phyloP scores from a whole-genome alignment of 768 basidiomycete genomes.

The Calocybe cyanea region DNA sequence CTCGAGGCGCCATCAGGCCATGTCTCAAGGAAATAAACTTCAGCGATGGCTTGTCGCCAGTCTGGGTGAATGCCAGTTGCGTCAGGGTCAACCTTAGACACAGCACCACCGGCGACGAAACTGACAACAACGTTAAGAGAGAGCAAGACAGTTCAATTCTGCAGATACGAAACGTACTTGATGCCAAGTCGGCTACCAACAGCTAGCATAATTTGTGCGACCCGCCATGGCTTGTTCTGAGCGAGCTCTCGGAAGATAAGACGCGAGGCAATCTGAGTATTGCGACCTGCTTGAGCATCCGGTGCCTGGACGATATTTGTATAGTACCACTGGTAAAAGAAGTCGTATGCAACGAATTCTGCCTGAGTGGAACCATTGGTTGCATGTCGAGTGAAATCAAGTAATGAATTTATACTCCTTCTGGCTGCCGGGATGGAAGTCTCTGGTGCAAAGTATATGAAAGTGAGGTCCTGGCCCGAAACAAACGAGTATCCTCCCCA shows the following conservation, averaged over 20 bases:
- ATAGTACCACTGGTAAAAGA: conserved; percentile 21
- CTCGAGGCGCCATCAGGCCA: conserved; percentile 26
- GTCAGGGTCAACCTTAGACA: conserved; percentile 31
- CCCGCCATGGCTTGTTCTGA: conserved; percentile 2
- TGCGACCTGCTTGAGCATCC: conserved; percentile 3
- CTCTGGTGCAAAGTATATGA: conserved; percentile 30
- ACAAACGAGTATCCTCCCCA: conserved; percentile 39
- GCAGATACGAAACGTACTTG: conserved; percentile 7
- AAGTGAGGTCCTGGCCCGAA: conserved; percentile 16
- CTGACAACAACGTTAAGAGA: conserved; percentile 17
- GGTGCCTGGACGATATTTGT: not conserved
- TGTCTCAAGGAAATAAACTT: conserved; percentile 19
- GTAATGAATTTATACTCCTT: conserved; percentile 29
- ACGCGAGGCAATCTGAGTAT: conserved; percentile 7
- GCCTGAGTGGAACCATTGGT: conserved; percentile 17
- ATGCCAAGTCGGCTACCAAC: conserved; percentile 5
- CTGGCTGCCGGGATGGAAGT: conserved; percentile 30
- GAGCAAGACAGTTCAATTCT: too few species aligned
- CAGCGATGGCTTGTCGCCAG: conserved; percentile 40
- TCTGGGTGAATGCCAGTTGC: conserved; percentile 43
- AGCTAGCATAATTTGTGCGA: conserved; percentile 13
- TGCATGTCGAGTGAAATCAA: conserved; percentile 21
- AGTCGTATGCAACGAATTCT: conserved; percentile 16
- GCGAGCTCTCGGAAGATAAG: conserved; percentile 1
- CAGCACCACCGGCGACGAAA: conserved; percentile 41